A percentile compares a stretch with the other conserved stretches of the same genome.
Evolutionary conservation across 2,329 filamentous ascomycete species (phyloP).

Genomic region (Trichoderma cornu-damae): DNA sequence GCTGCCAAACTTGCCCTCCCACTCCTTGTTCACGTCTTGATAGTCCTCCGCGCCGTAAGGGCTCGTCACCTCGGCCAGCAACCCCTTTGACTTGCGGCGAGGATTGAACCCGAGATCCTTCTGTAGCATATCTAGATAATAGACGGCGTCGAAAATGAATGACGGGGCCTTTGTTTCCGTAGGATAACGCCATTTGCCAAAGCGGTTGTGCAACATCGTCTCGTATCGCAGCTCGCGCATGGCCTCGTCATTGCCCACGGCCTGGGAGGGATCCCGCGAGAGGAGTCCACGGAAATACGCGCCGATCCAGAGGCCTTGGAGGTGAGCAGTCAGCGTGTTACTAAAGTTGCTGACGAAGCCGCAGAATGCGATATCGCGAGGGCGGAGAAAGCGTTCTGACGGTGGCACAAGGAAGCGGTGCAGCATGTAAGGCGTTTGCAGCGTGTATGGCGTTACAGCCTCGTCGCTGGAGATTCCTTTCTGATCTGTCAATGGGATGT

Average conservation of each 20-base stretch:
- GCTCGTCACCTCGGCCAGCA: constrained; percentile 46
- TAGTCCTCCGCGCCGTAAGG: constrained; percentile 59
- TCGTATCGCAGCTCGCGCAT: constrained; percentile 45
- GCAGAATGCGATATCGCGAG: constrained; percentile 41
- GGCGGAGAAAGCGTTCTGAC: constrained; percentile 30
- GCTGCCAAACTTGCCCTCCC: constrained; percentile 29
- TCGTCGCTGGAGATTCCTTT: constrained; percentile 34
- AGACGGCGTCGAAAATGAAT: constrained; percentile 70
- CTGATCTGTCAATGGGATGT: constrained; percentile 39
- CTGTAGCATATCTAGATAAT: constrained; percentile 65
- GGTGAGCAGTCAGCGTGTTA: constrained; percentile 37
- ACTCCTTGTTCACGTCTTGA: constrained; percentile 48
- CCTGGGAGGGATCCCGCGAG: constrained; percentile 22
- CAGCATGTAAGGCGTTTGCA: constrained; percentile 38
- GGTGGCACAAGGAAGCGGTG: constrained; percentile 44
- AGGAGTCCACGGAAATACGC: constrained; percentile 51
- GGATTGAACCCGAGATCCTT: constrained; percentile 58
- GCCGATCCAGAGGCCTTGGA: constrained; percentile 56
- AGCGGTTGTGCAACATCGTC: constrained; percentile 61
- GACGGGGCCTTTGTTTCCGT: constrained; percentile 58
- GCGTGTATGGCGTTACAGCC: constrained; percentile 25
- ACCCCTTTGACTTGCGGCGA: constrained; percentile 49
- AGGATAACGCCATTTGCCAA: constrained; percentile 64
- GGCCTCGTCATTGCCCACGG: constrained; percentile 25
- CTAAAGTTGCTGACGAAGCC: constrained; percentile 40